Conservation (phyloP, 2,329 filamentous ascomycete genomes). For the Cladosporium sphaerospermum region DNA sequence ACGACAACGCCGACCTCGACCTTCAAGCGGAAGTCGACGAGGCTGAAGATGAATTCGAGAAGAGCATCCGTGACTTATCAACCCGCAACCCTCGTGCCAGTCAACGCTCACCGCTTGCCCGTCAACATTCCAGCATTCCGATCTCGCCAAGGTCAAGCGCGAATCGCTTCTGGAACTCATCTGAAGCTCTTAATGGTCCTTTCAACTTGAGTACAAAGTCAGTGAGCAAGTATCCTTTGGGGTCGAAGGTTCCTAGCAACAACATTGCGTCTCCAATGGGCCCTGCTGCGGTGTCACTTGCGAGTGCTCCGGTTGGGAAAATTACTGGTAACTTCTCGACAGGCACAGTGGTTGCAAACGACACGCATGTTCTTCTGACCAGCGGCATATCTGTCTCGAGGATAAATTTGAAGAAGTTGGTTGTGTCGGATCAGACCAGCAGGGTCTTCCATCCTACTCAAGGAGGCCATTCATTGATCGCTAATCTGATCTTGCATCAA, state of each 20-base stretch:
- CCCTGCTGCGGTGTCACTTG: background rate
- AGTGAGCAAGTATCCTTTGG: background rate
- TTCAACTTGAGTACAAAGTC: background rate
- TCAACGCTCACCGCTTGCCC: background rate
- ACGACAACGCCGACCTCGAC: conserved; percentile 7
- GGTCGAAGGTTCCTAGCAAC: background rate
- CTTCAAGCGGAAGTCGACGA: conserved; percentile 7
- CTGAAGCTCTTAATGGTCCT: background rate
- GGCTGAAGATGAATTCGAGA: background rate
- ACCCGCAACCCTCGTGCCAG: background rate
- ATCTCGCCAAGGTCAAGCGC: background rate
- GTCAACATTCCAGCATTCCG: no score
- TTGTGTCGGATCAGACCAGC: conserved; percentile 3
- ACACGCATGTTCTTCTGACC: conserved; percentile 1
- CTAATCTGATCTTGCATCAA: conserved; percentile 7
- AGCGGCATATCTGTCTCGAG: background rate
- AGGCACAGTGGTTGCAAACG: conserved; percentile 5
- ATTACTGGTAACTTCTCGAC: background rate
- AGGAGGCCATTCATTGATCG: conserved; percentile 10
- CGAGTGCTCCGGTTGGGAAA: background rate
- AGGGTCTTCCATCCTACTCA: conserved; percentile 11
- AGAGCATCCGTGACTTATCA: background rate
- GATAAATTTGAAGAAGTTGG: background rate
- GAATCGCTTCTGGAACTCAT: background rate
- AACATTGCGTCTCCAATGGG: no score